Conservation (phyloP, 2,329 filamentous ascomycete genomes). For the Colletotrichum theobromicola region DNA sequence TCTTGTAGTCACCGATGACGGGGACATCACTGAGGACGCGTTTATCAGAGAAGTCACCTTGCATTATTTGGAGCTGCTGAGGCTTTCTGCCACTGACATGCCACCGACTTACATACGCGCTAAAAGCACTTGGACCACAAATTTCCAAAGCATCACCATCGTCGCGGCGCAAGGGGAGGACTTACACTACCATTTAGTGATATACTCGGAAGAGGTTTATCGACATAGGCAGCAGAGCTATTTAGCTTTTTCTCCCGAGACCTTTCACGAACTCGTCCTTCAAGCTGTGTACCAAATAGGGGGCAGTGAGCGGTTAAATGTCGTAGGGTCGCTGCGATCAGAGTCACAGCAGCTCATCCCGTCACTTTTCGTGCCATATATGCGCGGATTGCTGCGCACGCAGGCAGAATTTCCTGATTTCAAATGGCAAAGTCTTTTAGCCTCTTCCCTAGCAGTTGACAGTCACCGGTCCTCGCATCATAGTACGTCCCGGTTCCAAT, state of each 20-base stretch:
- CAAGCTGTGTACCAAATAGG: neutral
- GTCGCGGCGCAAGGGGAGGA: neutral
- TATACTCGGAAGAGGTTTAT: neutral
- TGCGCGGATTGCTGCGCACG: neutral
- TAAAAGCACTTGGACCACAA: neutral
- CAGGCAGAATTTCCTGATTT: neutral
- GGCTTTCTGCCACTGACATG: neutral
- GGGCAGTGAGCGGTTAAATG: neutral
- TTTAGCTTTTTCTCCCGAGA: neutral
- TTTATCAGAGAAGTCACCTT: neutral
- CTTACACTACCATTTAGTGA: neutral
- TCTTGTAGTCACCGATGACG: neutral
- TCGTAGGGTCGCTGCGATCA: neutral
- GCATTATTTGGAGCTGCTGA: neutral
- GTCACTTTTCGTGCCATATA: neutral
- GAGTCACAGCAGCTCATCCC: neutral
- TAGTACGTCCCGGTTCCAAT: neutral
- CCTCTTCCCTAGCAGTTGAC: neutral
- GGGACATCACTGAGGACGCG: neutral
- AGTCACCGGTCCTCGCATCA: neutral
- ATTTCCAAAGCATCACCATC: neutral
- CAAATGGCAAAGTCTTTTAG: neutral
- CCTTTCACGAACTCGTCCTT: neutral
- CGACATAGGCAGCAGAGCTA: neutral
- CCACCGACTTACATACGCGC: neutral